phyloP scores from a whole-genome alignment of 2,329 filamentous ascomycete genomes.

The Acephala macrosclerotiorum region DNA sequence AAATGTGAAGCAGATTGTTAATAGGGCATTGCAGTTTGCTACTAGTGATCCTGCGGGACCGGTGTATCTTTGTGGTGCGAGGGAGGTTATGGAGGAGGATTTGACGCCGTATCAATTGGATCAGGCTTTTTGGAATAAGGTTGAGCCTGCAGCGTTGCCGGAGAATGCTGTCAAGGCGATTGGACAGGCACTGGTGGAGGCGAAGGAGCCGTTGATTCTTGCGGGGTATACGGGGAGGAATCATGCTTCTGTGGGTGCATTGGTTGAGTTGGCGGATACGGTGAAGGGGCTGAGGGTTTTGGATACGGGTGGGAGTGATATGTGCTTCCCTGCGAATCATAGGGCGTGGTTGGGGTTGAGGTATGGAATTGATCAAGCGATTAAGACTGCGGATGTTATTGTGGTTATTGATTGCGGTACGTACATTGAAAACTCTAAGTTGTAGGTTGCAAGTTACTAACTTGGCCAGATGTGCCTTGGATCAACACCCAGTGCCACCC shows the following conservation, averaged over 20 bases:
- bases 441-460: no score
- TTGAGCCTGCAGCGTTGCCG: constrained; percentile 64
- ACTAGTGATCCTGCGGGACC: constrained; percentile 73
- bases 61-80: constrained; percentile 70
- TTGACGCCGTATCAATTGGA: constrained; percentile 66
- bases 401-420: constrained; percentile 76
- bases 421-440: constrained; percentile 2
- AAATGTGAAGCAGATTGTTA: constrained; percentile 80
- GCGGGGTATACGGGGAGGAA: constrained; percentile 78
- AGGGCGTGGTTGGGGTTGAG: constrained; percentile 73
- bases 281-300: constrained; percentile 75
- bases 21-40: constrained; percentile 75
- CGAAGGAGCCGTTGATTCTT: constrained; percentile 72
- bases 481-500: constrained; percentile 78
- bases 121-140: constrained; percentile 65
- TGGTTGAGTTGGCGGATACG: constrained; percentile 72
- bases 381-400: constrained; percentile 83
- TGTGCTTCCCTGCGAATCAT: constrained; percentile 80
- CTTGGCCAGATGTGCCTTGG: constrained; percentile 78
- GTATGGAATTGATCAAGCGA: constrained; percentile 76
- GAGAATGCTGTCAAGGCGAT: constrained; percentile 63
- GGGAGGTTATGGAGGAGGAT: constrained; percentile 77
- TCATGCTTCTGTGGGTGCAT: constrained; percentile 63
- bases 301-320: constrained; percentile 80
- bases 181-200: constrained; percentile 63